Percentiles rank a stretch among this genome's conserved stretches.
These are phyloP conservation scores for Leccinum subrobustum DNA, from an alignment of 1,284 basidiomycete species.

Conservation along the genomic window DNA sequence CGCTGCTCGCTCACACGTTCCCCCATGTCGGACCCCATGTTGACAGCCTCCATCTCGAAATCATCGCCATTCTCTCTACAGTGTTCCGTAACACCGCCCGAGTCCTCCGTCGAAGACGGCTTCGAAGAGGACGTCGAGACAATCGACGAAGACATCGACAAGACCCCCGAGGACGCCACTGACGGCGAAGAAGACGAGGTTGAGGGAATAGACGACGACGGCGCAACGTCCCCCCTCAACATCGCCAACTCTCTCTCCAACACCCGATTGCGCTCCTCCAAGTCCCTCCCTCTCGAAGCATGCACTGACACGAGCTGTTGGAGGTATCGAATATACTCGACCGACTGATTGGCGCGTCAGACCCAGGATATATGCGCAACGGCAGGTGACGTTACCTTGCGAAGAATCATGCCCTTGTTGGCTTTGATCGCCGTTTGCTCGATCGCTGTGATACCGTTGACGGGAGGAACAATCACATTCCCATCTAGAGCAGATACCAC, in stretches of 20 bases:
- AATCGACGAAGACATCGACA: constrained; percentile 21
- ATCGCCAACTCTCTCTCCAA: constrained; percentile 29
- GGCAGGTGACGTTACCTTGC: constrained; percentile 44
- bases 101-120: constrained; percentile 15
- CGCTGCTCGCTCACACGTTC: constrained; percentile 13
- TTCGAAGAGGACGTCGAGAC: constrained; percentile 9
- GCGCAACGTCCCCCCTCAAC: constrained; percentile 17
- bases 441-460: background rate
- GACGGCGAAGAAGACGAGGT: constrained; percentile 21
- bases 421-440: constrained; percentile 58
- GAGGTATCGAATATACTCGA: constrained; percentile 86
- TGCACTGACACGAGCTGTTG: constrained; percentile 82
- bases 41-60: constrained; percentile 25
- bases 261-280: constrained; percentile 48
- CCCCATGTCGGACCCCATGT: background rate
- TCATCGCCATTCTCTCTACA: constrained; percentile 10
- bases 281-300: constrained; percentile 69
- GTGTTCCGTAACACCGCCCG: background rate
- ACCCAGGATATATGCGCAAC: background rate
- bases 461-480: constrained; percentile 1
- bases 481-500: constrained; percentile 6
- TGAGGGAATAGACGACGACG: constrained; percentile 12
- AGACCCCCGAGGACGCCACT: constrained; percentile 15
- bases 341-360: constrained; percentile 45
- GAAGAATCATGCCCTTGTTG: constrained; percentile 87